phyloP scores from a whole-genome alignment of 2,329 filamentous ascomycete species.

The Arthroderma sp. region DNA sequence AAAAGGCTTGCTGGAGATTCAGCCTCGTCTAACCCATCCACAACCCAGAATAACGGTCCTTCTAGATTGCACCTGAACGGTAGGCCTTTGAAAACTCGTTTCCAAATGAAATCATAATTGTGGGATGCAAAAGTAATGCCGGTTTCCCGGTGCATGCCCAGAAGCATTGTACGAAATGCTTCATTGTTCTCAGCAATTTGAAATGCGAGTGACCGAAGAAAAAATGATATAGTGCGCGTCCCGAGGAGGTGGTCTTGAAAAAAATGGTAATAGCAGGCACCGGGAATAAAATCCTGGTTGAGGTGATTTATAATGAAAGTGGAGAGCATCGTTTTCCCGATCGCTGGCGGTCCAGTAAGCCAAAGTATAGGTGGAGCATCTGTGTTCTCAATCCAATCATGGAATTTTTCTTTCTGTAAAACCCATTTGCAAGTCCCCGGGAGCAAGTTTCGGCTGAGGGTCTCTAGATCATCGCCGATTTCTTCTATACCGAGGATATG shows the following conservation, averaged over 20 bases:
- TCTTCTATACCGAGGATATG: neutral
- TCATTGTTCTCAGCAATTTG: conserved; percentile 6
- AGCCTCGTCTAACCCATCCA: conserved; percentile 14
- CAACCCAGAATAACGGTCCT: conserved; percentile 10
- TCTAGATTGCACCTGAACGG: conserved; percentile 7
- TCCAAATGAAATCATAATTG: conserved; percentile 9
- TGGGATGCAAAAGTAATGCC: conserved; percentile 4
- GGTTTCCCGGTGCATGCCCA: conserved; percentile 1
- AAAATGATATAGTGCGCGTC: conserved; percentile 7
- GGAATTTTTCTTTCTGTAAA: neutral
- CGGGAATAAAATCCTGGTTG: neutral
- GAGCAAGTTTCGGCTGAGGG: neutral
- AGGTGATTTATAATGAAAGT: conserved; percentile 7
- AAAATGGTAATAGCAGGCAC: conserved; percentile 7
- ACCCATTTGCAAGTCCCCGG: neutral
- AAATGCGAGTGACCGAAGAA: conserved; percentile 11
- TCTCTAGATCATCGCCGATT: neutral
- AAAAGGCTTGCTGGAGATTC: conserved; percentile 2
- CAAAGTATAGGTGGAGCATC: conserved; percentile 1
- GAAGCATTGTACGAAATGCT: conserved; percentile 3
- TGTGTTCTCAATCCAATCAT: neutral
- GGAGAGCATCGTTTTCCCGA: conserved; percentile 8
- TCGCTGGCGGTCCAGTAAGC: conserved; percentile 7
- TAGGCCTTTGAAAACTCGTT: conserved; percentile 7
- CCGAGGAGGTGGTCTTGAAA: conserved; percentile 8